These are phyloP conservation scores for Aureobasidium subglaciale DNA, from an alignment of 2,329 filamentous ascomycete species.

Conservation along the genomic window DNA sequence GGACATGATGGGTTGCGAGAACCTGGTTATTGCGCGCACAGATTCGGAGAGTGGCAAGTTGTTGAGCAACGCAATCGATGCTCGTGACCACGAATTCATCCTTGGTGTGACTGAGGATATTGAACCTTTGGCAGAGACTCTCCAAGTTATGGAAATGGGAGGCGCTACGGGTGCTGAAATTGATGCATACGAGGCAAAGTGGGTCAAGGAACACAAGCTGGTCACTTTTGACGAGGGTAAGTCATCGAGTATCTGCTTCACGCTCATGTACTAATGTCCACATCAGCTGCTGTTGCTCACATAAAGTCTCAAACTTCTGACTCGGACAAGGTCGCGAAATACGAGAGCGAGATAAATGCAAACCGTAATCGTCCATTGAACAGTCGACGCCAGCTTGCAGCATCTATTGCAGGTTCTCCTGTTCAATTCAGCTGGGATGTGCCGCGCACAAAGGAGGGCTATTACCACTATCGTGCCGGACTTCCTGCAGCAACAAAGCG, in stretches of 20 bases:
- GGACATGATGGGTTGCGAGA: slow-evolving; percentile 96
- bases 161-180: slow-evolving; percentile 76
- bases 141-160: slow-evolving; percentile 80
- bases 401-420: slow-evolving; percentile 56
- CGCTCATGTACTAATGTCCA: neutral
- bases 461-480: slow-evolving; percentile 82
- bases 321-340: slow-evolving; percentile 14
- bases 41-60: slow-evolving; percentile 92
- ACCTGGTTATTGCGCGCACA: slow-evolving; percentile 87
- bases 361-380: slow-evolving; percentile 72
- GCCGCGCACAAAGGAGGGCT: slow-evolving; percentile 86
- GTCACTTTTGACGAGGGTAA: slow-evolving; percentile 75
- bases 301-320: slow-evolving; percentile 25
- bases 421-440: slow-evolving; percentile 86
- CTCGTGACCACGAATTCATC: slow-evolving; percentile 95
- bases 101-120: slow-evolving; percentile 74
- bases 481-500: slow-evolving; percentile 86
- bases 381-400: slow-evolving; percentile 66
- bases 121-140: slow-evolving; percentile 75
- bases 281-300: slow-evolving; percentile 37
- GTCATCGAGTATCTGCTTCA: neutral
- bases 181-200: slow-evolving; percentile 75
- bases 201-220: slow-evolving; percentile 80
- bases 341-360: slow-evolving; percentile 23
- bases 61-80: slow-evolving; percentile 83